Evolutionary conservation across 2,329 filamentous ascomycete genomes (phyloP), one percentile per base, ranked within the genome.

Genomic region (Dendryphion nanum): DNA sequence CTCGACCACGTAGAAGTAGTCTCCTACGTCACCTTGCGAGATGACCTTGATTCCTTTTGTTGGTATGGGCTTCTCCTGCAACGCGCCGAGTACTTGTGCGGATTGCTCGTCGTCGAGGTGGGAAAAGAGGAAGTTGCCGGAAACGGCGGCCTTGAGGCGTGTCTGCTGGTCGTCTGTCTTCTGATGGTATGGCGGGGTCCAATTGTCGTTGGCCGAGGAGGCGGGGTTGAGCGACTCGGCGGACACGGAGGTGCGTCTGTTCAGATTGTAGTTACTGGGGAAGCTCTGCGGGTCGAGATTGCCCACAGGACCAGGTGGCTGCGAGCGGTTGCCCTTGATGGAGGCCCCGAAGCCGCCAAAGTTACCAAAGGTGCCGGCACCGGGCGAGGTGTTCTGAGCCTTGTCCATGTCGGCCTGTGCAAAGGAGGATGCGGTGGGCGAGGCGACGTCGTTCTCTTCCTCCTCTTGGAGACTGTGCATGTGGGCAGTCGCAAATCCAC

Each of bases 1-100:
- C 66, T 98, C 93, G 14, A 97, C 89, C 18, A 98, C 83, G 66
- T 98, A 98, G 71, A 98, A 98, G 73, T 86, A 97, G 68, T 98
- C 93, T 30, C 93, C 93, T 1, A 90, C 85, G 59, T 97, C 93
- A 38, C 93, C 93, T 72, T 98, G 93, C 34, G 83, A 85, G 51
- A 98, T 97, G 41, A 98, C 89, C 77, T 95, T 77, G 63, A 83
- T 83, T 50, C 82, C 91, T 70, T 93, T 94, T 47, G 89, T 88
- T 2, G 93, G 93, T 55, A 97, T 94, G 5, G 88, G 86, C 68
- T 97, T 97, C 70, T 98, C 93, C 44, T 94, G 83, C 51, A 98
- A 74, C 3, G 93, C 93, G 34, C 89, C 88, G 10, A 98, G 77
- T 30, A 97, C 89, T 55, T 93, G 89, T 35, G 77, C 72, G 49